Evolutionary conservation across 176 grass and related monocot species (phyloP), one percentile per base, ranked within the genome.

Genomic region (Oryza glaberrima): DNA sequence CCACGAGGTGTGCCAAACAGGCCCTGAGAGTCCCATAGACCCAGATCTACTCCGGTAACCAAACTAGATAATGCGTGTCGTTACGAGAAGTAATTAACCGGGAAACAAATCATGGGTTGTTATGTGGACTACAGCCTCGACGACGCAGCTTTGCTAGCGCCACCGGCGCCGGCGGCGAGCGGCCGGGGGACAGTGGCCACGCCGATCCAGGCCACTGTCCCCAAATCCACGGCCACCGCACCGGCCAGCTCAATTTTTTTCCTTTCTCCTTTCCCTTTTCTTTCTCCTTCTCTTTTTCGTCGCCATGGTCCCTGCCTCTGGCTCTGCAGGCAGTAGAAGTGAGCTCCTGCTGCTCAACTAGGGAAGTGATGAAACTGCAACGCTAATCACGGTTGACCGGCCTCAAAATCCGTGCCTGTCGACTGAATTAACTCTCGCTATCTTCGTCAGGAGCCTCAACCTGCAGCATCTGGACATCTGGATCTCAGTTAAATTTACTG

Each of bases 321-420:
- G 30, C 30, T 32, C 30, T 32, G 30, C 2, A 32, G 30, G 43
- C 43, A 44, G 43, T 43, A 43, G 41, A 43, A 9, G 41, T 43
- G 41, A 43, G 41, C 41, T 43, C 41, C 41, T 9, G 40, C 6
- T 58, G 30, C 30, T 0, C 54, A 9, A 5, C 54, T 20, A 58
- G 54, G 54, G 54, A 5, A 58, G 68, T 35, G 67, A 83, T 35
- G 67, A 83, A 84, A 84, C 56, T 12, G 63, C 28, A 28, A 89
- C 82, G 82, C 60, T 85, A 85, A 80, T 76, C 82, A 84, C 87
- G 70, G 77, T 65, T 77, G 72, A 81, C 88, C 3, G 1, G 1
- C 71, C 71, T 81, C 77, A 14, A 76, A 70, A 67, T 81, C 3
- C 7, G 77, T 15, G 64, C 61, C 46, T 7, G 54, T 58, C 54